Evolutionary conservation across 352 stramenopile species (phyloP), one percentile per base, ranked within the genome.

Genomic region (Globisporangium alternatum): DNA sequence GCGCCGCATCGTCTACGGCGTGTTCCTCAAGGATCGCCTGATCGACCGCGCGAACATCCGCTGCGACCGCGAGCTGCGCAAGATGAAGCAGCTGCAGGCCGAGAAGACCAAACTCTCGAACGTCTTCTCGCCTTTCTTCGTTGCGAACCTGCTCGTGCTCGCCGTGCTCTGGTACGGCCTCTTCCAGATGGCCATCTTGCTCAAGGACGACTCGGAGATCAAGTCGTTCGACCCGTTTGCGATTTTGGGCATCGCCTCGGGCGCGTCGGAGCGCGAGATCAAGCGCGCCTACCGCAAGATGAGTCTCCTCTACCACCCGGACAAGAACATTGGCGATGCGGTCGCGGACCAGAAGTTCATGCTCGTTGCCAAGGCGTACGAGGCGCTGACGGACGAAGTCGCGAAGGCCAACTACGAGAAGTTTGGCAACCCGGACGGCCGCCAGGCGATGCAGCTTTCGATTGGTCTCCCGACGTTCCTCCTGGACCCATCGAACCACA

Each of bases 281-380:
- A 99, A 99, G 83, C 88, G 83, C 62, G 91, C 92, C 0, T 98
- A 98, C 80, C 92, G 92, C 60, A 96, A 95, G 64, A 90, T 97
- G 83, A 96, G 87, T 83, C 76, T 97, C n/a, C 69, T 92, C 9
- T 97, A 95, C 68, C 93, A 98, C 74, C 92, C 93, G 31, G 93
- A 98, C 69, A 98, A 98, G 84, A 99, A 99, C 81, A 96, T 96
- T 62, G 97, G 97, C 56, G 96, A 99, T 74, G 91, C 97, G 5
- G 83, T 95, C 9, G 96, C 97, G 0, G 97, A 99, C 78, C 95
- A 98, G 35, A 99, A 98, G 78, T 99, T 99, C 65, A 98, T 99
- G 90, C 97, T 98, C 66, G 94, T 99, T 5, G 93, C 95, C 19
- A 96, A 96, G 69, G 90, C 89, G 19, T 96, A 97, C 71, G 96